Evolutionary conservation across 257 asterid genomes (phyloP), one percentile per base, ranked within the genome.

Genomic region (Solanum chilense): DNA sequence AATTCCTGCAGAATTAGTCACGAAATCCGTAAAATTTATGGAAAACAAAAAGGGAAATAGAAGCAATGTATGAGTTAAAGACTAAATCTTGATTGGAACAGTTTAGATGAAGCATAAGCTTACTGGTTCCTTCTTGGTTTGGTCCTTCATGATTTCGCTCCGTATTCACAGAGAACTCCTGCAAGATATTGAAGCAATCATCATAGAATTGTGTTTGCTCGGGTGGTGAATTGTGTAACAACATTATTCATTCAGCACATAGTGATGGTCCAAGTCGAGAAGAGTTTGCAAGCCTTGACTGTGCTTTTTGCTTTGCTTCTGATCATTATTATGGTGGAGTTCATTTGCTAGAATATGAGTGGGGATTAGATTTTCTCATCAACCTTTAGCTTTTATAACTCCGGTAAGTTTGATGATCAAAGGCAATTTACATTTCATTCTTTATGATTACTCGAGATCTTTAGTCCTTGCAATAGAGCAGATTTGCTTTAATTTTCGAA

Each of bases 61-160:
- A 27, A 27, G 29, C 29, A 27, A 27, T 27, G 29, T 58, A 14
- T 14, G 80, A 77, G 82, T 75, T 20, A 39, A 75, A 75, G 9
- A 76, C 62, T 42, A 76, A 76, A 42, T 76, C 13, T 42, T 42
- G 52, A 1, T 13, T 14, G 21, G 44, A 84, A 56, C 78, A 77
- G 73, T 45, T 76, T 77, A 77, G 47, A 58, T 85, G 66, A 78
- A 74, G 73, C 62, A 87, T 60, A 58, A 27, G 82, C 93, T 92
- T 92, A 93, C 98, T 85, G 75, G 86, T 92, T 84, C 88, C 62
- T 82, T 90, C 92, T 85, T 91, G 93, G 58, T 49, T 86, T 31
- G 86, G 85, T 86, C 88, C 91, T 66, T 89, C 92, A 70, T 47
- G 85, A 88, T 90, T 91, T 88, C 90, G 88, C 84, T 73, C 97